These are phyloP conservation scores for Pleurotus salmoneostramineus DNA, from an alignment of 768 basidiomycete species.

Conservation along the genomic window DNA sequence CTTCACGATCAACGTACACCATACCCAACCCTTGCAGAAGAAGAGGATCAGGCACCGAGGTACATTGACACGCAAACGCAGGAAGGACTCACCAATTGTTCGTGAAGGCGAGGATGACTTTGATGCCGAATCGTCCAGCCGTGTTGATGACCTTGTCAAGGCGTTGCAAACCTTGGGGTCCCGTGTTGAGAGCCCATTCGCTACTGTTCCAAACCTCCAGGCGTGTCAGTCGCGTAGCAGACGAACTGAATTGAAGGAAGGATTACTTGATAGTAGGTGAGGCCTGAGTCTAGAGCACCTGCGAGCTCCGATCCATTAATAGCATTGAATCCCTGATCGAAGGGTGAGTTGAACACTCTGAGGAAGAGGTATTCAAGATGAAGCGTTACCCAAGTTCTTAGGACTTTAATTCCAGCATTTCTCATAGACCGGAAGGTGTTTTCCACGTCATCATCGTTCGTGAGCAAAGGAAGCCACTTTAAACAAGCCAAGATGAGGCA, in stretches of 20 bases:
- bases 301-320: conserved; percentile 42
- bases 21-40: conserved; percentile 51
- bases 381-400: conserved; percentile 46
- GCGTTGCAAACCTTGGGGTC: conserved; percentile 49
- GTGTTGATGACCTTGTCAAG: conserved; percentile 48
- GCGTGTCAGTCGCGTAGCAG: background rate
- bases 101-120: conserved; percentile 48
- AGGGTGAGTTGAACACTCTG: background rate
- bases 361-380: no score
- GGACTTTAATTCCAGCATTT: conserved; percentile 43
- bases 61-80: no score
- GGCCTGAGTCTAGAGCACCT: conserved; percentile 32
- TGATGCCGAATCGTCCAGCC: conserved; percentile 47
- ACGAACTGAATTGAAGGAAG: background rate
- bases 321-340: conserved; percentile 36
- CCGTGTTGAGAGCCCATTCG: conserved; percentile 46
- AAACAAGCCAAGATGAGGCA: background rate
- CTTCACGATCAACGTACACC: conserved; percentile 30
- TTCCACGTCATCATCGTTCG: conserved; percentile 41
- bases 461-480: conserved; percentile 56
- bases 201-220: conserved; percentile 45
- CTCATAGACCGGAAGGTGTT: conserved; percentile 46
- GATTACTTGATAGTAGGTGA: conserved; percentile 47
- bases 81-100: conserved; percentile 58
- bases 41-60: no score